A percentile compares a stretch with the other conserved stretches of the same genome.
Conservation (phyloP, 2,329 filamentous ascomycete genomes). For the Juglanconis sp. region DNA sequence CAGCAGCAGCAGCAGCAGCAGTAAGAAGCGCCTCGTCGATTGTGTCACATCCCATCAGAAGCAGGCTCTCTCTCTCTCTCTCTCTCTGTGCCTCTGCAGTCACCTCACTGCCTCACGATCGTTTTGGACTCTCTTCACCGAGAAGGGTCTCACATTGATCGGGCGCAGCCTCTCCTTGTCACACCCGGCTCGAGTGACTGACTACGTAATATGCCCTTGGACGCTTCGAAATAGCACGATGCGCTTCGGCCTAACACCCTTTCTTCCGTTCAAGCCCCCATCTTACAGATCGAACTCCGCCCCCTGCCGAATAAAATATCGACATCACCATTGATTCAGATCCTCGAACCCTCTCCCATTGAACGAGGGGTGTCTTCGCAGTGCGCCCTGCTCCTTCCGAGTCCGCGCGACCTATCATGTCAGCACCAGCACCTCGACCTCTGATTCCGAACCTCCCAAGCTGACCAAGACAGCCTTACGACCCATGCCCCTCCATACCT, state of each 20-base stretch:
- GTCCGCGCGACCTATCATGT: not conserved
- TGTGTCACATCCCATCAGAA: conserved; percentile 12
- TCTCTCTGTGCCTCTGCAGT: not conserved
- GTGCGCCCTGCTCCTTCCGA: not conserved
- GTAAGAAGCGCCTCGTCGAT: conserved; percentile 3
- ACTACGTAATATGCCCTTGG: conserved; percentile 16
- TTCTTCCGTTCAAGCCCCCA: conserved; percentile 18
- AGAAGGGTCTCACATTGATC: not conserved
- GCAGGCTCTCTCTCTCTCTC: conserved; percentile 8
- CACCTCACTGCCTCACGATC: not conserved
- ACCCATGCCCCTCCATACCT: conserved; percentile 1
- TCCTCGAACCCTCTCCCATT: not conserved
- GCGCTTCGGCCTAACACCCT: conserved; percentile 17
- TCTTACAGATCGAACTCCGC: conserved; percentile 15
- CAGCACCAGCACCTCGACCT: not conserved
- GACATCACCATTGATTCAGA: not conserved
- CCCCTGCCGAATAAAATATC: conserved; percentile 17
- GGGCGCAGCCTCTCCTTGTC: conserved; percentile 9
- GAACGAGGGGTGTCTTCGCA: not conserved
- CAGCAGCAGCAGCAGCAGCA: conserved; percentile 4
- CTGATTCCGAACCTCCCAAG: not conserved
- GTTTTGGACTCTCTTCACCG: not conserved
- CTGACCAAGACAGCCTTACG: conserved; percentile 13
- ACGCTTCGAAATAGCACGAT: conserved; percentile 17
- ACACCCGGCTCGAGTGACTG: conserved; percentile 9